Evolutionary conservation across 2,329 filamentous ascomycete species (phyloP).

Genomic region (Trichoderma cornu-damae): DNA sequence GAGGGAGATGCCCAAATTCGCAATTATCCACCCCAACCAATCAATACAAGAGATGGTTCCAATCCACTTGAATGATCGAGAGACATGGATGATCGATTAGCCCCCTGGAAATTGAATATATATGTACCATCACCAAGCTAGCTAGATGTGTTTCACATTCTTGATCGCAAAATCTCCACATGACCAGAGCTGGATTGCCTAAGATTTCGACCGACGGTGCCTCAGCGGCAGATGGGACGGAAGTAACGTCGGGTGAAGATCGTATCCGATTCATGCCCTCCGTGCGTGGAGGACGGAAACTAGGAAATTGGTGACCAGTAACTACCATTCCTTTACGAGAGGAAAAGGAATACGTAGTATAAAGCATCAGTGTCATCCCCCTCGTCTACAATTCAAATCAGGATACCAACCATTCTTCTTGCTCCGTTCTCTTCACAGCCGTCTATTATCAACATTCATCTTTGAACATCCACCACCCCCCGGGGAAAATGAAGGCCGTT

Average conservation of each 20-base stretch:
- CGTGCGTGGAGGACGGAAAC: no score
- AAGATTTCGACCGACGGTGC: no score
- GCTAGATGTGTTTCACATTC: no score
- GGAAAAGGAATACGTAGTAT: neutral
- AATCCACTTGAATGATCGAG: neutral
- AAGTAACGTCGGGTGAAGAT: neutral
- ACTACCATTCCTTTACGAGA: neutral
- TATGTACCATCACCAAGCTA: no score
- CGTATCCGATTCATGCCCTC: neutral
- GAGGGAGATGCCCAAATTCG: neutral
- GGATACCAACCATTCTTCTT: neutral
- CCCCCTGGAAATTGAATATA: no score
- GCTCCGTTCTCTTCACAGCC: neutral
- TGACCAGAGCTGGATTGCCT: no score
- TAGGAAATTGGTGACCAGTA: neutral
- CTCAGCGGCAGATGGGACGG: no score
- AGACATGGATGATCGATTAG: no score
- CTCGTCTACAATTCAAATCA: neutral
- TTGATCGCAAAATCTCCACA: no score
- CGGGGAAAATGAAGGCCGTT: slow-evolving; percentile 6
- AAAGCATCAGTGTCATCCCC: neutral
- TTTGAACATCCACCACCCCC: neutral
- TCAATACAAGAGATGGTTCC: no score
- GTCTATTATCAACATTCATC: neutral
- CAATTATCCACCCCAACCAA: neutral